A percentile compares a stretch with the other conserved stretches of the same genome.
Evolutionary conservation across 2,329 filamentous ascomycete genomes (phyloP).

Genomic region (Waltergamsia citrina): DNA sequence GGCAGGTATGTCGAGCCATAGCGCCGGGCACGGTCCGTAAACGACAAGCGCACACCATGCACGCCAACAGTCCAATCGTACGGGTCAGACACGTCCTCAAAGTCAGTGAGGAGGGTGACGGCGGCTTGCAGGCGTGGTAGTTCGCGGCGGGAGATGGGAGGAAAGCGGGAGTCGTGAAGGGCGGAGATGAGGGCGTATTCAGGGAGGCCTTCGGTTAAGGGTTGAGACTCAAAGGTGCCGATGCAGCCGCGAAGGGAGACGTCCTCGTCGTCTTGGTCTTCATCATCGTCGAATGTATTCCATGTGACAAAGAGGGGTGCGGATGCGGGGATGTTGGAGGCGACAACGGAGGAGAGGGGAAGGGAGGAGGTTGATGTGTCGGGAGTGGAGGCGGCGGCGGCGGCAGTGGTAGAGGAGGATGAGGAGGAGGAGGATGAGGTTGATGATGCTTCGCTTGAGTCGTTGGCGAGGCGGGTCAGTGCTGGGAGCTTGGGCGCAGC

Average conservation of each 20-base stretch:
- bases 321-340: constrained; percentile 25
- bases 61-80: constrained; percentile 81
- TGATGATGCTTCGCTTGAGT: constrained; percentile 16
- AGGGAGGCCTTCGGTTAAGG: constrained; percentile 62
- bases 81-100: constrained; percentile 63
- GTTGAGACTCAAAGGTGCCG: constrained; percentile 78
- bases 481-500: constrained; percentile 26
- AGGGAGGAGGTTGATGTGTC: constrained; percentile 33
- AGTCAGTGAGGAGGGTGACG: constrained; percentile 78
- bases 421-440: constrained; percentile 27
- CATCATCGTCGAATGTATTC: constrained; percentile 54
- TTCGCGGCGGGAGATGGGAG: constrained; percentile 42
- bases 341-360: constrained; percentile 12
- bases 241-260: constrained; percentile 85
- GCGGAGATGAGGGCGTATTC: constrained; percentile 78
- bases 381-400: constrained; percentile 33
- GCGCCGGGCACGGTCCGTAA: constrained; percentile 61
- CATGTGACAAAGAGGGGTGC: constrained; percentile 90
- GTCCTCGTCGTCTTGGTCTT: constrained; percentile 29
- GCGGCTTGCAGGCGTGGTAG: constrained; percentile 51
- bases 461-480: constrained; percentile 28
- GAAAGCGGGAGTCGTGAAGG: constrained; percentile 53
- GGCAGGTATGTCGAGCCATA: constrained; percentile 88
- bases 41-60: constrained; percentile 82
- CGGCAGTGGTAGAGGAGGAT: constrained; percentile 23